Evolutionary conservation across 192 early-diverging fungal genomes (phyloP).

Genomic region (Entomortierella beljakovae): DNA sequence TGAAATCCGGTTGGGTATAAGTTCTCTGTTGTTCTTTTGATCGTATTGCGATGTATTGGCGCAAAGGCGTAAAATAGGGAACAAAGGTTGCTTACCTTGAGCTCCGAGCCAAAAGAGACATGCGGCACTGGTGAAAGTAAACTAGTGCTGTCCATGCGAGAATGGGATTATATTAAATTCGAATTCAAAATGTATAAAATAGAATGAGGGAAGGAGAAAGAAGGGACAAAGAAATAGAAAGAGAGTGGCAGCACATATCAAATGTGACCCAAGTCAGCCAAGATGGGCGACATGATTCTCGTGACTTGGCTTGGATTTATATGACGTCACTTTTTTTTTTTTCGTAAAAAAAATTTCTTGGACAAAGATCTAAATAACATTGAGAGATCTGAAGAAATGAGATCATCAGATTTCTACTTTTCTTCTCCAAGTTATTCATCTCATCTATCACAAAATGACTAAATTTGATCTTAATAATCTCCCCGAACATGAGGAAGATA

Average conservation of each 20-base stretch:
- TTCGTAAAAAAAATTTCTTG: not conserved
- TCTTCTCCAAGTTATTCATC: not conserved
- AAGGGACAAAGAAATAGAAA: not conserved
- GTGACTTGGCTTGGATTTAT: no score
- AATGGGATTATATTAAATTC: not conserved
- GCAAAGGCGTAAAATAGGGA: not conserved
- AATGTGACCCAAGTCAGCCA: no score
- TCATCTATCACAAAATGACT: slow-evolving; percentile 21
- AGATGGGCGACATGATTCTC: no score
- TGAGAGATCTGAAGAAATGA: no score
- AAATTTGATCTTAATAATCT: slow-evolving; percentile 71
- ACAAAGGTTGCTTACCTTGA: slow-evolving; percentile 25
- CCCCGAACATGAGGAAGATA: slow-evolving; percentile 77
- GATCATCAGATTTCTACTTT: no score
- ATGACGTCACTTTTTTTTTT: not conserved
- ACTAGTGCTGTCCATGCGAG: slow-evolving; percentile 36
- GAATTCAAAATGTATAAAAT: not conserved
- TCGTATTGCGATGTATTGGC: not conserved
- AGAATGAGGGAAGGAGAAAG: not conserved
- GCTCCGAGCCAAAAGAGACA: slow-evolving; percentile 39
- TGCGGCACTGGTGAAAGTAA: slow-evolving; percentile 13
- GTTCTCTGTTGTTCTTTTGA: not conserved
- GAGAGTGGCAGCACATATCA: no score
- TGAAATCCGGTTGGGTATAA: not conserved
- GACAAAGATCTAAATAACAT: no score